Evolutionary conservation across 1,284 basidiomycete genomes (phyloP).

Genomic region (Xanthoconium separans): DNA sequence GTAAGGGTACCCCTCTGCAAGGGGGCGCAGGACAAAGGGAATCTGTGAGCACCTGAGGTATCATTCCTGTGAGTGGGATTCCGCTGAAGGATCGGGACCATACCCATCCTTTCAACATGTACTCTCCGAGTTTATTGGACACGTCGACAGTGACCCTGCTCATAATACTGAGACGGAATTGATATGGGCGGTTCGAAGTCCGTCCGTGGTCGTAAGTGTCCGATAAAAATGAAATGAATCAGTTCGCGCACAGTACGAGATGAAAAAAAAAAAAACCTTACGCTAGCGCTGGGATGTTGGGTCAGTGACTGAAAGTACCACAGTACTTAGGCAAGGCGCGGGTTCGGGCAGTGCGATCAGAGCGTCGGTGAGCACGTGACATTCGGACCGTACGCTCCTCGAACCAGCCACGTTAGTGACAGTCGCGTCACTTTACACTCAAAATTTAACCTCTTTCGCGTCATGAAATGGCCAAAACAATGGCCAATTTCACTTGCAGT

Average conservation of each 20-base stretch:
- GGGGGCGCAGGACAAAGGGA: conserved; percentile 51
- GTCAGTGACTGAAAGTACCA: background rate
- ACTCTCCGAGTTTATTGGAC: conserved; percentile 61
- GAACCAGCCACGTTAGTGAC: conserved; percentile 13
- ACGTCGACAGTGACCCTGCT: conserved; percentile 49
- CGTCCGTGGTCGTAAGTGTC: background rate
- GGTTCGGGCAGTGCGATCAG: background rate
- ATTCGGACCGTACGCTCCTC: background rate
- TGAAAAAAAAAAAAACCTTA: background rate
- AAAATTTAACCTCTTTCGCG: conserved; percentile 12
- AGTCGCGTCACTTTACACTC: conserved; percentile 6
- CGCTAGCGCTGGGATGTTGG: background rate
- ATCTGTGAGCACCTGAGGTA: conserved; percentile 62
- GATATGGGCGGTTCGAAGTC: background rate
- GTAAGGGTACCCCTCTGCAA: conserved; percentile 59
- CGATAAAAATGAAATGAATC: background rate
- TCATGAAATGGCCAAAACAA: conserved; percentile 65
- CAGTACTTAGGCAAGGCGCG: background rate
- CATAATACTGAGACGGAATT: conserved; percentile 36
- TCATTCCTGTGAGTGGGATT: conserved; percentile 15
- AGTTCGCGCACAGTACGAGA: background rate
- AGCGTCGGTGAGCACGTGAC: conserved; percentile 26
- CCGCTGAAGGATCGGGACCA: conserved; percentile 13
- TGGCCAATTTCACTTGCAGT: conserved; percentile 59
- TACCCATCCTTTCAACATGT: conserved; percentile 79